phyloP scores from a whole-genome alignment of 73 alveolate genomes.

The Paraurostyla sp. region DNA sequence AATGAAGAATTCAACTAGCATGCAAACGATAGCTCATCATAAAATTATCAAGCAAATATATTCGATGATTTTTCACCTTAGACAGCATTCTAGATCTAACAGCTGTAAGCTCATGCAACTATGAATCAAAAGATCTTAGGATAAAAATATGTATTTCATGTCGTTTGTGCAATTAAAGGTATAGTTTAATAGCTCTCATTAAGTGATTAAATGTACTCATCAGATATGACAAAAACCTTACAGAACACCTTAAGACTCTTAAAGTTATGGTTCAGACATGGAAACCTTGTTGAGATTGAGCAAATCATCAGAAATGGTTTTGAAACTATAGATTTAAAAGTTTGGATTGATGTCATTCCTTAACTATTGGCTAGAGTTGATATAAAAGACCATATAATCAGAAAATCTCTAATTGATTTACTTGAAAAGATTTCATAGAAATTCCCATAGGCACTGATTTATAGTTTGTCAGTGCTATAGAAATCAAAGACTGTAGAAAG shows the following conservation, averaged over 20 bases:
- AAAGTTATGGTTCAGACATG: constrained; percentile 95
- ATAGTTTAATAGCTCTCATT: constrained; percentile 86
- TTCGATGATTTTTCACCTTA: constrained; percentile 71
- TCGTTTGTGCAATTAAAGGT: constrained; percentile 94
- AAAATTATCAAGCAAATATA: constrained; percentile 36
- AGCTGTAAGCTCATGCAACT: constrained; percentile 63
- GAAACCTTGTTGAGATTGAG: constrained; percentile 86
- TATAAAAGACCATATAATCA: constrained; percentile 83
- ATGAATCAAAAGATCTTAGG: constrained; percentile 13
- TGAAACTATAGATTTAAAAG: constrained; percentile 86
- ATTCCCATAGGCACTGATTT: constrained; percentile 95
- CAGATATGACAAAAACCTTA: constrained; percentile 83
- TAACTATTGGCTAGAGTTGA: constrained; percentile 97
- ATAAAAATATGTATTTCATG: constrained; percentile 78
- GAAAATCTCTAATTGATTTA: constrained; percentile 85
- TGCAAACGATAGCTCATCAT: constrained; percentile 43
- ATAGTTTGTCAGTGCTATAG: constrained; percentile 94
- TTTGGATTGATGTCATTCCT: constrained; percentile 98
- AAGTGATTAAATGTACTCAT: constrained; percentile 75
- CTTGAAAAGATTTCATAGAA: constrained; percentile 87
- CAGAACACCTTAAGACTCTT: constrained; percentile 93
- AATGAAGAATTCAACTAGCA: constrained; percentile 45
- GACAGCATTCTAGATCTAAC: constrained; percentile 46
- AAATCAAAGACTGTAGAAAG: constrained; percentile 91
- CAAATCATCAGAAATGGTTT: constrained; percentile 86